Base-by-base conservation (phyloP, 192 early-diverging fungal species). In the Podochytrium sp. region DNA sequence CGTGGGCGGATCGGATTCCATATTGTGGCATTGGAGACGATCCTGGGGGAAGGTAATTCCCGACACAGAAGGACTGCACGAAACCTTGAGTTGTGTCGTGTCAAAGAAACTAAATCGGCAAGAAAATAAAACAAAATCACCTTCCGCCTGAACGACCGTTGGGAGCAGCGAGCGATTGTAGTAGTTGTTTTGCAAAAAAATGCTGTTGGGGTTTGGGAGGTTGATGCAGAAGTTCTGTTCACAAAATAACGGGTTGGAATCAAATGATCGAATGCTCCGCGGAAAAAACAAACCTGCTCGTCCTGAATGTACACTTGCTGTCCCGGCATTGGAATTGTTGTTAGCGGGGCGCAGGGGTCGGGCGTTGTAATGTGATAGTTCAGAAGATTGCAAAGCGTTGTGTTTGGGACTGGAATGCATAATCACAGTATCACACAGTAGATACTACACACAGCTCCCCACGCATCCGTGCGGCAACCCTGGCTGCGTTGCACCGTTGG, bases 221-320 rank as follows among this genome's bases (percentile, higher is more conserved):
- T 73, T 74, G 32, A 80, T 72, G 65, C 79, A 80, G 43, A 80
- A 80, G 58, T 80, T 80, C 40, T 23, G n/a, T n/a, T n/a, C n/a
- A n/a, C n/a, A n/a, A n/a, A n/a, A n/a, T n/a, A n/a, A n/a, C n/a
- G n/a, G n/a, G n/a, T n/a, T n/a, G n/a, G n/a, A n/a, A n/a, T n/a
- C n/a, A n/a, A n/a, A n/a, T n/a, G n/a, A n/a, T n/a, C n/a, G n/a
- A n/a, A n/a, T n/a, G n/a, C n/a, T n/a, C n/a, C n/a, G n/a, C n/a
- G n/a, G n/a, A n/a, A n/a, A n/a, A n/a, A n/a, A n/a, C n/a, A n/a
- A n/a, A n/a, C n/a, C n/a, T 32, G 12, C 34, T 23, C 51, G 16
- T 61, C 71, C 29, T 59, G n/a, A 43, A 73, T 73, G 38, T 61
- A 73, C 3, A 70, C 67, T 70, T 70, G 67, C 37, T 70, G 67